Evolutionary conservation across 768 basidiomycete species (phyloP), one percentile per base, ranked within the genome.

Genomic region (Lyophyllum shimeji): DNA sequence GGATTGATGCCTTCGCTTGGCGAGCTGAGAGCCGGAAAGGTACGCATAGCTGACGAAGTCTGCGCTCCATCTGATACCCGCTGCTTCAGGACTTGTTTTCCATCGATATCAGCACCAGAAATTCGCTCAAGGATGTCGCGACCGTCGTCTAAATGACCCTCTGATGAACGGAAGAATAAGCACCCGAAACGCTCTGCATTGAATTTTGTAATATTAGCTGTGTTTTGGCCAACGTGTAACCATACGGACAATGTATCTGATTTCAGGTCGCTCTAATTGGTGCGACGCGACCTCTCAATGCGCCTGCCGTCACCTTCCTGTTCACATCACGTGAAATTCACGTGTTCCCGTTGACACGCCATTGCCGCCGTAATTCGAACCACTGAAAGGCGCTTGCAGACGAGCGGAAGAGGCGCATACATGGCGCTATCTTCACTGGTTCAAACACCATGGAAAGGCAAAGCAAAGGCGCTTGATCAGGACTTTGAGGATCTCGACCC

Each of bases 1-100:
- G 87, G 83, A 12, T 74, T 88, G 60, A 95, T 95, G 92, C 93
- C 92, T 8, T 79, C 84, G 4, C 77, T 85, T 5, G 77, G 83
- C 7, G 90, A 93, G 65, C 71, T 97, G 64, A 84, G 76, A 67
- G 81, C 68, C 33, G 93, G 92, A 50, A 90, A 88, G 82, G 89
- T 89, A 60, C 1, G 29, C 15, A 20, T 3, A 46, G 39, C 13
- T 23, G 17, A n/a, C 3, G 7, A 13, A 37, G 34, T 17, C 3
- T 6, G 3, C 7, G 3, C 15, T 33, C 18, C 2, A 20, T 45
- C 1, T 50, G 9, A 17, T 46, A 24, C 37, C n/a, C 12, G 34
- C 20, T 12, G 9, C 17, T 2, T 27, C 50, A 81, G 79, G 74
- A 78, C 54, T 39, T 77, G 24, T 55, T 80, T 37, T 68, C 69